Base-by-base conservation (phyloP, 345 rosid species). In the Camelina laxa region DNA sequence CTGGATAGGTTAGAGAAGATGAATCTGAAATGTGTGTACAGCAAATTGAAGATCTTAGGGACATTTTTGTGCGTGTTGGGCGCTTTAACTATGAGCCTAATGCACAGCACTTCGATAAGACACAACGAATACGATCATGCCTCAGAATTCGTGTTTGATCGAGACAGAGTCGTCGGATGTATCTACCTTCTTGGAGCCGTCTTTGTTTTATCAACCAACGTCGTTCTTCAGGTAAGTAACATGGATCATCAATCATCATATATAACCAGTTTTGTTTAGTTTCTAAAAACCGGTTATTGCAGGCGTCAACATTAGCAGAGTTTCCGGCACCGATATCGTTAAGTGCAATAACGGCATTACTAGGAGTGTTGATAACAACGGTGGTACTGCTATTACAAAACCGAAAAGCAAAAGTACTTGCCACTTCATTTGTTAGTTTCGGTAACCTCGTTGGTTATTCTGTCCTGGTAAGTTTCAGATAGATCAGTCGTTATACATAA, bases 251-350 rank as follows among this genome's bases (percentile, higher is more conserved):
- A 33, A 33, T 33, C 36, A 33, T 49, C 31, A 24, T 24, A 24
- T 27, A 9, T 17, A 27, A 67, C 66, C 35, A 21, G 20, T 64
- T 50, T 17, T 15, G 47, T 44, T 20, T 5, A 3, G 22, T 17
- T 49, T 7, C 22, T 49, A 3, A 17, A 48, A 49, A 7, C 4
- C 56, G 63, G 73, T 71, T 60, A 27, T 48, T 49, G 13, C 80
- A 95, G 97, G 98, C 97, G 2, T 36, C 84, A 3, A 74, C 96
- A 36, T 72, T 92, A 81, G 82, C 75, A 9, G 88, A 88, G 59
- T 92, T 96, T 78, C 95, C 96, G 0, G 99, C 97, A n/a, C 99
- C 99, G 0, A 85, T 91, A 55, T 92, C 98, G 0, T 54, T 92
- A 69, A 86, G 85, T 72, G 95, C 91, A 15, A 79, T 87, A 71